Base-by-base conservation (phyloP, 1,284 basidiomycete species). In the Mycosarcoma mackinlayi region DNA sequence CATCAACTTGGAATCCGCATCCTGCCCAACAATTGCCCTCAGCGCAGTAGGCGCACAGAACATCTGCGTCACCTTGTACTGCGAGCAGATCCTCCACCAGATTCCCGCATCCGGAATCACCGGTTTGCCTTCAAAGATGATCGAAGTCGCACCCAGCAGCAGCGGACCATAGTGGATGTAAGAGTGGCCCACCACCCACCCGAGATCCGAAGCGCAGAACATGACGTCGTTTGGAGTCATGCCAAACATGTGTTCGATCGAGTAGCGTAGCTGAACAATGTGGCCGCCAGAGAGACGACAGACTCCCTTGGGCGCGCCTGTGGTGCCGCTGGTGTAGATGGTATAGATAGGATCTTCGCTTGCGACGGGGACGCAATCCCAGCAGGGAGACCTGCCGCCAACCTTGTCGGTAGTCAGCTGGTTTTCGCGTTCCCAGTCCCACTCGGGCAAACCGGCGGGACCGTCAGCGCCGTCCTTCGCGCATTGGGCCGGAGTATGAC, bases 41-140 rank as follows among this genome's bases (percentile, higher is more conserved):
- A 81, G 52, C 10, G 79, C 79, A 0, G 77, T 81, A 11, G 76
- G 76, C 2, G 76, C 76, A 28, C 68, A 75, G 55, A 76, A 77
- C 50, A 77, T 50, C 44, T 76, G 73, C 4, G 76, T 76, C 9
- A 77, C 74, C 18, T 50, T 53, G 46, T 74, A 66, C 50, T 63
- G 54, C 27, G 50, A 70, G 34, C 65, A 57, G 31, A 64, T 81
- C 25, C 75, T 39, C 79, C 79, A 81, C 52, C 79, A 72, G 6
- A 79, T 72, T 0, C 77, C 76, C 6, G 79, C 79, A 35, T 81
- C 79, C 3, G 79, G 79, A 16, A 81, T 50, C 24, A 79, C 62
- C n/a, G 77, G 79, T 41, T 81, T 81, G 33, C 79, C 79, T 34
- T 81, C 79, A 31, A 81, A 81, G 19, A 81, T 68, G 38, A 80